A percentile compares a stretch with the other conserved stretches of the same genome.
phyloP scores from a whole-genome alignment of 805 yeast genomes.

The Priceomyces melissophilus region DNA sequence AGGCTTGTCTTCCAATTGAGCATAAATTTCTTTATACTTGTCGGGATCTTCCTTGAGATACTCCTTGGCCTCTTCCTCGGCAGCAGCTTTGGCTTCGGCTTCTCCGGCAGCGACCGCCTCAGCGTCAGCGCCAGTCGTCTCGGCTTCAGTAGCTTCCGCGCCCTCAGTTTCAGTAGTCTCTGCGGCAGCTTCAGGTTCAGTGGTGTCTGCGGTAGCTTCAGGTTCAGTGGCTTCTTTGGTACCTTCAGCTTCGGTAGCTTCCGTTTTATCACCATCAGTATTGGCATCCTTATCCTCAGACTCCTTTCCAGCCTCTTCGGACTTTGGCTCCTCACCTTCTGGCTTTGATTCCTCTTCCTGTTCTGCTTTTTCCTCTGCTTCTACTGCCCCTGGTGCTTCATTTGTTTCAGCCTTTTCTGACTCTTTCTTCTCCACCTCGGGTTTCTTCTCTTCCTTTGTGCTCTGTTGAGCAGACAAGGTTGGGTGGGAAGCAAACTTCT shows the following conservation, averaged over 20 bases:
- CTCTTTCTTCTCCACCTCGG: slow-evolving; percentile 18
- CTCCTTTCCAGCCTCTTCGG: slow-evolving; percentile 21
- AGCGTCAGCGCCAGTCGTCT: slow-evolving; percentile 7
- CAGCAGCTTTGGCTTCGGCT: slow-evolving; percentile 10
- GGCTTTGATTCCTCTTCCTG: slow-evolving; percentile 9
- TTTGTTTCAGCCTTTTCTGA: slow-evolving; percentile 38
- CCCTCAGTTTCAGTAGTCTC: background rate
- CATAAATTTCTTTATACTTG: slow-evolving; percentile 24
- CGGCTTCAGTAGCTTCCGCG: background rate
- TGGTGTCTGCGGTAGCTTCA: slow-evolving; percentile 4
- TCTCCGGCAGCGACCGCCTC: slow-evolving; percentile 1
- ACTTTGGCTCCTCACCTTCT: slow-evolving; percentile 14
- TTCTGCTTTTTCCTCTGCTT: slow-evolving; percentile 4
- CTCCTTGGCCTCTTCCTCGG: slow-evolving; percentile 10
- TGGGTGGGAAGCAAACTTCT: slow-evolving; percentile 39
- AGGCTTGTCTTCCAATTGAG: slow-evolving; percentile 45
- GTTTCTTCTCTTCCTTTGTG: slow-evolving; percentile 10
- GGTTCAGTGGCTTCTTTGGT: slow-evolving; percentile 16
- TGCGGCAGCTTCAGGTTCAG: slow-evolving; percentile 6
- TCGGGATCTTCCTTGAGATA: slow-evolving; percentile 12
- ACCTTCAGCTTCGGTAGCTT: slow-evolving; percentile 10
- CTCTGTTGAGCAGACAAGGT: slow-evolving; percentile 30
- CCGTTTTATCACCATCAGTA: slow-evolving; percentile 11
- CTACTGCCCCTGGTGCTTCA: slow-evolving; percentile 5
- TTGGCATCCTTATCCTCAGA: slow-evolving; percentile 6